phyloP scores from a whole-genome alignment of 78 protist species.

The Chrysochromulina parva region DNA sequence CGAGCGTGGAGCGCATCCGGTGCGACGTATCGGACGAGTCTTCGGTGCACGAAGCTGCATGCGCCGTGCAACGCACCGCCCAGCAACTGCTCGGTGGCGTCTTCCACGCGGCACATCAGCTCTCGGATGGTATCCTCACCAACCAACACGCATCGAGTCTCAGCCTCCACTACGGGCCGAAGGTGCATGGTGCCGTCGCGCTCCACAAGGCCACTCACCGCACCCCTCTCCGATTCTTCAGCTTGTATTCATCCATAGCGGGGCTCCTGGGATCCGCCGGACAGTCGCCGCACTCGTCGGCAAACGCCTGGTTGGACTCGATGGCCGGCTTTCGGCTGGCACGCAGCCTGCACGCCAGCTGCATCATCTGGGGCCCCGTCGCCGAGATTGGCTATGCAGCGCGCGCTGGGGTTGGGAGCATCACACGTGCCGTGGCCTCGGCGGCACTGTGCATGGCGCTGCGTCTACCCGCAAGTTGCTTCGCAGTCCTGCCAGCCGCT shows the following conservation, averaged over 20 bases:
- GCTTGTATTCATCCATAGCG: not conserved
- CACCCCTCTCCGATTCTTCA: not conserved
- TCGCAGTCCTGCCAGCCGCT: not conserved
- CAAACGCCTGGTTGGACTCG: not conserved
- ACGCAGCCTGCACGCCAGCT: not conserved
- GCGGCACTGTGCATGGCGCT: not conserved
- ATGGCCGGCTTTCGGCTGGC: not conserved
- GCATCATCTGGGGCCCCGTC: not conserved
- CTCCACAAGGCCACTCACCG: not conserved
- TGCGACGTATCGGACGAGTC: not conserved
- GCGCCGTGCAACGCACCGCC: too few relatives aligned
- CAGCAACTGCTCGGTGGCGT: not conserved
- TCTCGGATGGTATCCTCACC: not conserved
- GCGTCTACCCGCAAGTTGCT: not conserved
- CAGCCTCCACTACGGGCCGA: not conserved
- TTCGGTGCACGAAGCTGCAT: not conserved
- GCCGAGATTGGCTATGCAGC: not conserved
- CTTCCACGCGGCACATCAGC: not conserved
- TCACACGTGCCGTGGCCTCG: not conserved
- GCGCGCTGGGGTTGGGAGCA: not conserved
- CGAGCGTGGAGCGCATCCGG: not conserved
- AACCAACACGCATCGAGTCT: not conserved
- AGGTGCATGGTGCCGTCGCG: not conserved
- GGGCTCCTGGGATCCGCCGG: not conserved
- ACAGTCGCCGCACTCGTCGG: not conserved